Evolutionary conservation across 352 stramenopile genomes (phyloP).

Genomic region (Globisporangium cederbergense): DNA sequence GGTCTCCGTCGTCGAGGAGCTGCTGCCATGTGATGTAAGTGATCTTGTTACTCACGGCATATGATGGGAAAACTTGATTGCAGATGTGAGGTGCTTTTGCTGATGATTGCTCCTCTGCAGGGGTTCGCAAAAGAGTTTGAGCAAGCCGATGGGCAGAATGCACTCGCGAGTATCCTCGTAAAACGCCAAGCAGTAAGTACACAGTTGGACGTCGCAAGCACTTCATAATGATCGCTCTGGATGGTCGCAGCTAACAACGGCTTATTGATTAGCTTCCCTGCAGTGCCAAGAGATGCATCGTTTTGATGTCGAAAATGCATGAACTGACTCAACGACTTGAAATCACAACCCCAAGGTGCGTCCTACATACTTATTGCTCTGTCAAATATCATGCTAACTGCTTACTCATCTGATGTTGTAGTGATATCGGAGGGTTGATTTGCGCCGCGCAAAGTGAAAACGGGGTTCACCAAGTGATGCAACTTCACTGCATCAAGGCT

Average conservation of each 20-base stretch:
- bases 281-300: conserved; percentile 2
- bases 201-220: neutral
- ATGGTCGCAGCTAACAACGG: neutral
- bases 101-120: neutral
- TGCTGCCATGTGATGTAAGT: conserved; percentile 9
- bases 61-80: neutral
- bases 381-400: neutral
- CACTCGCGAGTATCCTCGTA: conserved; percentile 1
- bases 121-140: conserved; percentile 7
- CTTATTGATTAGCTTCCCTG: neutral
- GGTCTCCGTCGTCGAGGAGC: neutral
- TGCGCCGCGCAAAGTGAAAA: neutral
- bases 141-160: neutral
- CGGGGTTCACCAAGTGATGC: neutral
- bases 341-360: neutral
- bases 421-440: neutral
- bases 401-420: neutral
- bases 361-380: neutral
- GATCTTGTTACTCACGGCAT: neutral
- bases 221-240: neutral
- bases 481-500: conserved; percentile 9
- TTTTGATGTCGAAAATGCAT: conserved; percentile 4
- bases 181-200: conserved; percentile 2
- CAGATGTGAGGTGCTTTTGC: neutral
- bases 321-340: conserved; percentile 3